These are phyloP conservation scores for Dendrocalamus sinicus DNA, from an alignment of 176 grass and related monocot species.

Conservation along the genomic window DNA sequence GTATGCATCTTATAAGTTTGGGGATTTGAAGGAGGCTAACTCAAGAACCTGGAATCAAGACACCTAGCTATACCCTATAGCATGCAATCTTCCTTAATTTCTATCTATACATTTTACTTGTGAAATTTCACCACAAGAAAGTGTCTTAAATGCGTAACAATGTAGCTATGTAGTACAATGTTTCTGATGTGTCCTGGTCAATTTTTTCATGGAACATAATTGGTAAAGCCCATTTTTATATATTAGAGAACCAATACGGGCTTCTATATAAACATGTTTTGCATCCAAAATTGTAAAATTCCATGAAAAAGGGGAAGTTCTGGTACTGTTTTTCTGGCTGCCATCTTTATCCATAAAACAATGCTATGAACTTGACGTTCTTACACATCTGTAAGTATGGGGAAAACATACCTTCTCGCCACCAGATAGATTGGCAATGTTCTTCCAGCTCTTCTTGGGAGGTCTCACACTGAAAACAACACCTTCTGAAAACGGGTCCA, in stretches of 20 bases:
- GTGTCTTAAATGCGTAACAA: slow-evolving; percentile 7
- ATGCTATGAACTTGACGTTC: not conserved
- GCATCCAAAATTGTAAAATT: slow-evolving; percentile 8
- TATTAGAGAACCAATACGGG: not conserved
- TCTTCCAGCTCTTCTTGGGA: slow-evolving; percentile 98
- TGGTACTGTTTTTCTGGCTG: not conserved
- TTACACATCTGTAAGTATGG: not conserved
- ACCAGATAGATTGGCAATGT: slow-evolving; percentile 96
- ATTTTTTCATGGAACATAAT: not conserved
- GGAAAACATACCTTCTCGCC: slow-evolving; percentile 80
- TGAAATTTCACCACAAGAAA: not conserved
- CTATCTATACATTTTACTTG: not conserved
- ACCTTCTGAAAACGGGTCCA: slow-evolving; percentile 98
- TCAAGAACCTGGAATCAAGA: slow-evolving; percentile 4
- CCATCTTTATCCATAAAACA: slow-evolving; percentile 23
- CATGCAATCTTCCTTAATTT: not conserved
- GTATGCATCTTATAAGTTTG: not conserved
- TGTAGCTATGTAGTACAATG: not conserved
- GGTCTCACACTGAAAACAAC: slow-evolving; percentile 99
- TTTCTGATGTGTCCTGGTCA: not conserved
- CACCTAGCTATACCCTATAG: not conserved
- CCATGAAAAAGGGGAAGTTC: not conserved
- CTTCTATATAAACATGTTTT: not conserved
- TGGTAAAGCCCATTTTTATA: not conserved
- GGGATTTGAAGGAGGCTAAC: not conserved